Conservation (phyloP, 176 grass and related monocot species). For the Hordeum vulgare region MorexV3_pseudomolecules_assembly NC_058522.1:548706745-548707244, state of each 20-base stretch:
- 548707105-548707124: constrained; percentile 11
- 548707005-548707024: background rate
- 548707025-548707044: background rate
- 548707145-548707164: background rate
- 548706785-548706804: no score
- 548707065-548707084: background rate
- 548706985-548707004: background rate
- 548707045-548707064: background rate
- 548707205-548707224: no score
- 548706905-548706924: constrained; percentile 24
- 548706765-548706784: no score
- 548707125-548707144: background rate
- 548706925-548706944: background rate
- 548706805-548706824: no score
- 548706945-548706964: constrained; percentile 15
- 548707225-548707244: no score
- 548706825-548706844: no score
- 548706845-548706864: no score
- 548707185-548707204: no score
- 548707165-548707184: no score
- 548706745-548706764: no score
- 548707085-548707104: constrained; percentile 22
- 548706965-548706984: constrained; percentile 33
- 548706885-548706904: constrained; percentile 32
- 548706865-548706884: no score